phyloP scores from a whole-genome alignment of 805 yeast genomes.

The Millerago galiae region DNA sequence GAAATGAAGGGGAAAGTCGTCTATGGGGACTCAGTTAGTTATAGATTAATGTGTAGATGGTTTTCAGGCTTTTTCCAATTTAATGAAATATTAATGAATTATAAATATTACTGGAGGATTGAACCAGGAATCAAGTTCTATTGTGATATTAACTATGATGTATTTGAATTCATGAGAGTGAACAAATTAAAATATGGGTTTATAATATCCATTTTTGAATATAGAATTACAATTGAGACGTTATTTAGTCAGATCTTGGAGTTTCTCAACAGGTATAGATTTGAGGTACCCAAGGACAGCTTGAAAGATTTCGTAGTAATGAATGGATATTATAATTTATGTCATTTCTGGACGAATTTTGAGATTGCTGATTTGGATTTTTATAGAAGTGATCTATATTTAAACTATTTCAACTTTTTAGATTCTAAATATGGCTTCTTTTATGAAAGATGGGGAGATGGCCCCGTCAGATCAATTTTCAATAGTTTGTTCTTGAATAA shows the following conservation, averaged over 20 bases:
- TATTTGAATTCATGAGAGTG: constrained; percentile 51
- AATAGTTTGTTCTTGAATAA: constrained; percentile 64
- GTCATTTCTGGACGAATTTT: constrained; percentile 92
- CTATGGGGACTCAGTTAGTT: constrained; percentile 69
- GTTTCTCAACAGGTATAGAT: constrained; percentile 7
- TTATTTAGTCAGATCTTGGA: constrained; percentile 42
- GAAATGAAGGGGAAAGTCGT: constrained; percentile 49
- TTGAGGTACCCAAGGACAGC: constrained; percentile 47
- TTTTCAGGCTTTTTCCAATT: constrained; percentile 81
- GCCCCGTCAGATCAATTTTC: constrained; percentile 81
- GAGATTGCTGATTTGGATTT: constrained; percentile 77
- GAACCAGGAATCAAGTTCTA: constrained; percentile 73
- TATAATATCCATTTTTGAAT: constrained; percentile 72
- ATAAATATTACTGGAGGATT: constrained; percentile 90
- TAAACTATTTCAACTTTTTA: constrained; percentile 59
- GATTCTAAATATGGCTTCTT: constrained; percentile 79
- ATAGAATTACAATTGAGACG: constrained; percentile 31
- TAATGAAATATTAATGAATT: constrained; percentile 57
- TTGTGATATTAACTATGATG: constrained; percentile 59
- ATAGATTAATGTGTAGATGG: constrained; percentile 88
- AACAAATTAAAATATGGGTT: constrained; percentile 67
- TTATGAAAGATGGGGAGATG: constrained; percentile 92
- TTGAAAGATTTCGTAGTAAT: constrained; percentile 63
- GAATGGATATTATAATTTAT: constrained; percentile 67
- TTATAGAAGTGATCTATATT: constrained; percentile 67